Base-by-base conservation (phyloP, 768 basidiomycete species). In the Pulveroboletus sp. region DNA sequence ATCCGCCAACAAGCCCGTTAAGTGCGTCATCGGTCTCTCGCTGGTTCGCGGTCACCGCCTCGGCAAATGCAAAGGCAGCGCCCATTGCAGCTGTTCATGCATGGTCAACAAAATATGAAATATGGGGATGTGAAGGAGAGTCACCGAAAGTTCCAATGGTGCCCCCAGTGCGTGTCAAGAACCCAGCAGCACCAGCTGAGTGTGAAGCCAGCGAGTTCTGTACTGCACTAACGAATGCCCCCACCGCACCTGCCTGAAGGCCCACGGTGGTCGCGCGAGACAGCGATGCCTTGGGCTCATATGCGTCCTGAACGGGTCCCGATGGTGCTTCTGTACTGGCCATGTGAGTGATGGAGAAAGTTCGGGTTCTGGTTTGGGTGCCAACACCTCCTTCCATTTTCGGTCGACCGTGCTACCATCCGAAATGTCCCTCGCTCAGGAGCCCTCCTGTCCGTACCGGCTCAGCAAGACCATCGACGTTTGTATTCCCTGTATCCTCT, bases 101-200 rank as follows among this genome's bases (percentile, higher is more conserved):
- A 48, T 28, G 41, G 42, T 60, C 39, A 9, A 49, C 46, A 39
- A 50, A 46, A 42, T 26, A 18, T 15, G 7, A 39, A 28, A 26
- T 30, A 4, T 2, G 17, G 33, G 21, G 21, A 46, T 21, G 45
- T 38, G 8, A 26, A 42, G 37, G 21, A 10, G 18, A 73, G 85
- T 60, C 46, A 96, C 94, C 88, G 62, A 96, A 95, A 67, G 92
- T 82, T 10, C 89, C 93, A 65, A 95, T 91, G 3, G 93, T 90
- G 31, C 88, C 82, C 50, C 93, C 93, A 30, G 85, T 89, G 56
- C 93, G 77, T 46, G 91, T 91, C 58, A 93, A 64, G 68, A 96
- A 82, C 58, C 93, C 93, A 71, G 84, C 76, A 49, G 89, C 90
- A 60, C 90, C 93, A 57, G 77, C 76, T 36, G 81, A 78, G 71